A percentile compares a stretch with the other conserved stretches of the same genome.
These are phyloP conservation scores for Tricharina praecox DNA, from an alignment of 495 filamentous ascomycete genomes.

Conservation along the genomic window DNA sequence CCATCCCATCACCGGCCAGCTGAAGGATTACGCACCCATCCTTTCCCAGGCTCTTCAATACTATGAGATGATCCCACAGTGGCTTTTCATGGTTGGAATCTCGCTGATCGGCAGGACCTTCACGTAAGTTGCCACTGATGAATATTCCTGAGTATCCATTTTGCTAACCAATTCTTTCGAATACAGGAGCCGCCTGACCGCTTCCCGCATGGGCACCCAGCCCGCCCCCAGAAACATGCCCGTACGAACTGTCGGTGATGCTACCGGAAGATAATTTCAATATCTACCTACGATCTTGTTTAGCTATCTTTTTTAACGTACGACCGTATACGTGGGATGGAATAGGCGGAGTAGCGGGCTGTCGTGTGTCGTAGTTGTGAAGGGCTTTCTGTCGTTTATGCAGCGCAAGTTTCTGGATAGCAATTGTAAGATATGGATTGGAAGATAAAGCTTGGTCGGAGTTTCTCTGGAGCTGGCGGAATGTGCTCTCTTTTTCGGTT, in stretches of 20 bases:
- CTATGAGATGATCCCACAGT: constrained; percentile 22
- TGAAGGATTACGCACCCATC: constrained; percentile 17
- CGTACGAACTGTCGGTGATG: too few relatives aligned
- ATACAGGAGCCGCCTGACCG: not conserved
- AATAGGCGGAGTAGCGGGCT: too few relatives aligned
- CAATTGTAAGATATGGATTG: not conserved
- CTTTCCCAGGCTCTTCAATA: constrained; percentile 9
- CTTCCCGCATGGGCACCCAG: not conserved
- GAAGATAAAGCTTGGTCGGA: not conserved
- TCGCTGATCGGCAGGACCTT: constrained; percentile 64
- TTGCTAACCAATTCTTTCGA: not conserved
- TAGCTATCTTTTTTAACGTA: not conserved
- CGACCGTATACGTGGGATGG: not conserved
- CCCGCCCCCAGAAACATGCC: too few relatives aligned
- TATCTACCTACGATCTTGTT: not conserved
- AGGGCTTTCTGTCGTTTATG: not conserved
- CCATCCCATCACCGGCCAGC: constrained; percentile 44
- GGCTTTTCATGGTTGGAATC: constrained; percentile 60
- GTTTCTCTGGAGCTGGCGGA: not conserved
- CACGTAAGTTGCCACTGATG: constrained; percentile 52
- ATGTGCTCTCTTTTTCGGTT: not conserved
- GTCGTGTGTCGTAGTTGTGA: not conserved
- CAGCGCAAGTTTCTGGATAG: not conserved
- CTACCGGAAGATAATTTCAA: not conserved
- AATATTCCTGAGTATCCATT: not conserved